A percentile compares a stretch with the other conserved stretches of the same genome.
Conservation (phyloP, 2,329 filamentous ascomycete species). For the Aspergillus sp. region DNA sequence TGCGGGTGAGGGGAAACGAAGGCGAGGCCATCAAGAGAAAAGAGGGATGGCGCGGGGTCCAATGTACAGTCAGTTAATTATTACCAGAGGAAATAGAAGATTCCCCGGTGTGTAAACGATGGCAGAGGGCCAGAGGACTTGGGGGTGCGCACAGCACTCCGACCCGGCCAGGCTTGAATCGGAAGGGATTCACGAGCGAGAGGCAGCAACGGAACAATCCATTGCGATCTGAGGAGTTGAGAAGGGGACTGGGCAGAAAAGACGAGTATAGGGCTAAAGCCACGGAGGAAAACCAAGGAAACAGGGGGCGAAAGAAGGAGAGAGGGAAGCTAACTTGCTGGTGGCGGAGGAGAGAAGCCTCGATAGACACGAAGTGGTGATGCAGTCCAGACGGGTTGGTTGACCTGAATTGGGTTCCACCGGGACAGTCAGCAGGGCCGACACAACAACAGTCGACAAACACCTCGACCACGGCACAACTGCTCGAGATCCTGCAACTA, state of each 20-base stretch:
- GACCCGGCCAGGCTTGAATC: conserved; percentile 6
- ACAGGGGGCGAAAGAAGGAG: not conserved
- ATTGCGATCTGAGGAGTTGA: conserved; percentile 6
- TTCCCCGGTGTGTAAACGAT: conserved; percentile 9
- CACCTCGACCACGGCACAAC: not conserved
- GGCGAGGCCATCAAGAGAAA: conserved; percentile 1
- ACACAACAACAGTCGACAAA: not conserved
- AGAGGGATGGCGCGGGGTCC: conserved; percentile 9
- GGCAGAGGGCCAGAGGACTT: conserved; percentile 13
- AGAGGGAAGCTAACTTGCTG: not conserved
- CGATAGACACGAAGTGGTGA: conserved; percentile 6
- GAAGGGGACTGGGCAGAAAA: not conserved
- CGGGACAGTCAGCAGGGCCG: conserved; percentile 8
- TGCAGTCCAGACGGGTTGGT: not conserved
- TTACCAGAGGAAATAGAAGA: conserved; percentile 8
- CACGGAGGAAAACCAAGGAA: not conserved
- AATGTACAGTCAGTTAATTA: conserved; percentile 15
- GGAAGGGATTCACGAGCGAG: conserved; percentile 8
- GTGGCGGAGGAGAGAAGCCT: conserved; percentile 9
- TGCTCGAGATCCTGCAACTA: not conserved
- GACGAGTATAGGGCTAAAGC: not conserved
- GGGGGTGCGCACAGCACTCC: conserved; percentile 9
- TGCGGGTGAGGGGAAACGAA: not conserved
- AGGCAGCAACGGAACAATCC: conserved; percentile 6
- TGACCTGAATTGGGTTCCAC: conserved; percentile 3